A percentile compares a stretch with the other conserved stretches of the same genome.
phyloP scores from a whole-genome alignment of 305 asterid species.

The Fraxinus nigra region DNA sequence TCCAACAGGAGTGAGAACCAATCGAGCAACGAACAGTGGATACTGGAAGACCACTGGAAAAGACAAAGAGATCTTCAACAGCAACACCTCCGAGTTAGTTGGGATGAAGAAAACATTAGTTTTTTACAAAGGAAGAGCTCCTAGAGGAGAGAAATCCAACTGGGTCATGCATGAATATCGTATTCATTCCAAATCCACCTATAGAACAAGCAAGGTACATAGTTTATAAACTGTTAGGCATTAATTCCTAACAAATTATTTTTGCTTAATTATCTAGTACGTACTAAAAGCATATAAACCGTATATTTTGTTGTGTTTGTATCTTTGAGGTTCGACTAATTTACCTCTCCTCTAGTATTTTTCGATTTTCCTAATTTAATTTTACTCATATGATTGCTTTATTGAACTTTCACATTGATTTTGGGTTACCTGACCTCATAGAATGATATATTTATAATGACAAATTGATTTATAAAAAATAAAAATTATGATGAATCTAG shows the following conservation, averaged over 20 bases:
- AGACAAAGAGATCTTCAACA: slow-evolving; percentile 81
- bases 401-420: background rate
- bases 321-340: background rate
- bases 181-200: slow-evolving; percentile 72
- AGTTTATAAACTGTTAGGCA: background rate
- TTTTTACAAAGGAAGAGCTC: slow-evolving; percentile 92
- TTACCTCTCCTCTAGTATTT: background rate
- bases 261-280: background rate
- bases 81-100: slow-evolving; percentile 58
- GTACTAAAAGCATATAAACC: background rate
- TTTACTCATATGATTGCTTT: background rate
- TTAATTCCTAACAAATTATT: background rate
- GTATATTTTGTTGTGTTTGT: background rate
- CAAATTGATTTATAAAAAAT: background rate
- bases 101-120: slow-evolving; percentile 97
- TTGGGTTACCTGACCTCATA: background rate
- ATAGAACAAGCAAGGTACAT: slow-evolving; percentile 64
- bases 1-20: slow-evolving; percentile 91
- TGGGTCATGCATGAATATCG: slow-evolving; percentile 99
- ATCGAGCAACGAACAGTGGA: slow-evolving; percentile 88
- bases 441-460: background rate
- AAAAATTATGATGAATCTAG: background rate
- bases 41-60: slow-evolving; percentile 98
- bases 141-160: slow-evolving; percentile 84
- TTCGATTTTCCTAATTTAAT: background rate